Percentiles rank a stretch among this genome's conserved stretches.
These are phyloP conservation scores for Yamadazyma tumulicola DNA, from an alignment of 805 yeast genomes.

Conservation along the genomic window DNA sequence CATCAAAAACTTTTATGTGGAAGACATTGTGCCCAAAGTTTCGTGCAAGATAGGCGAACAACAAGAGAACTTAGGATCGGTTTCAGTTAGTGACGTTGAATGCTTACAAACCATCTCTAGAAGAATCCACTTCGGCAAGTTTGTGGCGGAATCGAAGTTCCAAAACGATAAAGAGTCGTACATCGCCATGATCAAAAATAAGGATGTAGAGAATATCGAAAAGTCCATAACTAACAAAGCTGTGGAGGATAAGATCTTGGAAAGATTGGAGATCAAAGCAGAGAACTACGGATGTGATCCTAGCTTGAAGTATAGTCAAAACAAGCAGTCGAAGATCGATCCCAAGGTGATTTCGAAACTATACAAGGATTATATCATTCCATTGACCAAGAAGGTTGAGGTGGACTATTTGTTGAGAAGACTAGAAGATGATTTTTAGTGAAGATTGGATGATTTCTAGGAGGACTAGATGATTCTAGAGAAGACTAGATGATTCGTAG, in stretches of 20 bases:
- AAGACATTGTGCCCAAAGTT: conserved; percentile 71
- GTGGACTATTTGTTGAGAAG: conserved; percentile 85
- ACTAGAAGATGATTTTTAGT: conserved; percentile 51
- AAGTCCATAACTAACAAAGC: conserved; percentile 80
- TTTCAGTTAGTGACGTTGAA: conserved; percentile 80
- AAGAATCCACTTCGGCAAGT: conserved; percentile 94
- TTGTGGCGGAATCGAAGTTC: conserved; percentile 95
- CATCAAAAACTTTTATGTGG: conserved; percentile 65
- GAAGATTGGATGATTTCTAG: background rate
- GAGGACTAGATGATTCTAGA: too few relatives aligned
- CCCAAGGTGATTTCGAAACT: conserved; percentile 80
- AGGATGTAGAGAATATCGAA: conserved; percentile 71
- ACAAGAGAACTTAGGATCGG: conserved; percentile 82
- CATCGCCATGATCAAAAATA: conserved; percentile 58
- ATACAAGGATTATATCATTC: conserved; percentile 86
- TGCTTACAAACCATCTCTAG: conserved; percentile 84
- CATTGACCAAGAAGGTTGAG: conserved; percentile 92
- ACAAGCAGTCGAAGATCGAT: conserved; percentile 67
- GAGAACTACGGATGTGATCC: conserved; percentile 89
- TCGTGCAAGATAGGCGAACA: conserved; percentile 70
- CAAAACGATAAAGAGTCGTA: conserved; percentile 61
- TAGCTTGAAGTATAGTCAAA: conserved; percentile 64
- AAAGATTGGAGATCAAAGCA: conserved; percentile 76
- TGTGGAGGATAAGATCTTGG: conserved; percentile 81
- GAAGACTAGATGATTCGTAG: too few relatives aligned